These are phyloP conservation scores for Davidsoniella neocaledoniae DNA, from an alignment of 2,329 filamentous ascomycete species.

Conservation along the genomic window DNA sequence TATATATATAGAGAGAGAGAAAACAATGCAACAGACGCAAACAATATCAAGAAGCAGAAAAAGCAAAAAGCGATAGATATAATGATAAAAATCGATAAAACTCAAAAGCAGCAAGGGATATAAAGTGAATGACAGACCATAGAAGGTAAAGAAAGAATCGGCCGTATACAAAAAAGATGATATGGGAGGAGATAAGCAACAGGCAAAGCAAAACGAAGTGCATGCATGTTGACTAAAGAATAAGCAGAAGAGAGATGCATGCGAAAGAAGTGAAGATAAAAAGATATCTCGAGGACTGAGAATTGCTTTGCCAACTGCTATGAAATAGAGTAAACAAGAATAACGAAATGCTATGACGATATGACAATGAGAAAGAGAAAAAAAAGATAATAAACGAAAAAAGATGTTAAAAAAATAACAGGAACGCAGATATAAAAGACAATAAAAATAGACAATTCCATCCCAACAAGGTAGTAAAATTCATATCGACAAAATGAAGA, in stretches of 20 bases:
- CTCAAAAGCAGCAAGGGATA: slow-evolving; percentile 11
- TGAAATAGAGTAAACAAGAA: neutral
- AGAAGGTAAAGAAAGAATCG: slow-evolving; percentile 9
- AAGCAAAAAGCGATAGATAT: neutral
- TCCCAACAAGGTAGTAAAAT: neutral
- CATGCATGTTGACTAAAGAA: neutral
- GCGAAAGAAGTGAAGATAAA: no score
- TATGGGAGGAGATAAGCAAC: neutral
- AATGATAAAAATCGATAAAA: slow-evolving; percentile 5
- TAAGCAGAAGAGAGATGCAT: neutral
- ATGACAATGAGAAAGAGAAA: neutral
- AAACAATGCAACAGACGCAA: neutral
- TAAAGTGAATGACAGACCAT: slow-evolving; percentile 12
- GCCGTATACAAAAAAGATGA: slow-evolving; percentile 7
- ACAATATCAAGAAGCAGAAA: slow-evolving; percentile 3
- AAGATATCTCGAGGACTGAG: neutral
- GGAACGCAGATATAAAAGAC: neutral
- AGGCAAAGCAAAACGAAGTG: neutral
- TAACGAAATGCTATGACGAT: neutral
- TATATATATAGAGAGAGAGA: neutral
- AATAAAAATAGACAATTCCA: neutral
- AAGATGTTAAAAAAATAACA: neutral
- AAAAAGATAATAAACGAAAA: neutral
- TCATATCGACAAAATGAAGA: neutral
- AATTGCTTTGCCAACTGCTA: no score